Evolutionary conservation across 2,329 filamentous ascomycete genomes (phyloP), one percentile per base, ranked within the genome.

Genomic region (Rutstroemia sp.): DNA sequence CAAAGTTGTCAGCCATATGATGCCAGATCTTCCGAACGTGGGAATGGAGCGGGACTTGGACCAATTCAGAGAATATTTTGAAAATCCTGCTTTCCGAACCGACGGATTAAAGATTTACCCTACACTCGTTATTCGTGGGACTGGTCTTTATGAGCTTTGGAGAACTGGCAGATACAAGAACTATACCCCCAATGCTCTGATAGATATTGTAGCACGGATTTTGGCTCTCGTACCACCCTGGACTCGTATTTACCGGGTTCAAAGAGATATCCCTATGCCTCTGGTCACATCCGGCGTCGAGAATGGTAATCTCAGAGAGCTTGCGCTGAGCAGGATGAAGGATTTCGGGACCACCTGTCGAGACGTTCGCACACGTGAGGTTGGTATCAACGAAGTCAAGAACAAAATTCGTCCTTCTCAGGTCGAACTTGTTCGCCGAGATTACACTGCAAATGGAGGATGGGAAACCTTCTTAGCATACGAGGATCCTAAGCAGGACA

Each of bases 1-100:
- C 80, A 99, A 99, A 72, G 94, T 99, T 0, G 94, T 99, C 61
- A 95, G 90, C 63, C 94, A 99, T 74, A 99, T 99, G 94, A 99
- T 99, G 94, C 94, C 94, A 1, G 94, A 99, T 70, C 75, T 99
- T 49, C 94, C 94, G 3, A 99, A 99, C 66, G 94, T 99, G 2
- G 94, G 94, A 56, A 96, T 97, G 88, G 95, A 99, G 74, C 87
- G 94, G 66, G 94, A 99, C 70, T 78, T 99, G 45, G 92, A 95
- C 68, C 94, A 99, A 66, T 99, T 99, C 73, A 82, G 90, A 62
- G 95, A 99, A 70, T 99, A 99, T 71, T 99, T 99, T 67, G 91
- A 96, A 70, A 97, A 91, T 70, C 94, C 94, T 0, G 90, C 85
- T 44, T 99, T 99, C 76, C 82, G 94, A 58, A 99, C 95, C 1